Percentiles rank a stretch among this genome's conserved stretches.
Evolutionary conservation across 176 grass and related monocot genomes (phyloP).

Genomic region (Calamus simplicifolius): DNA sequence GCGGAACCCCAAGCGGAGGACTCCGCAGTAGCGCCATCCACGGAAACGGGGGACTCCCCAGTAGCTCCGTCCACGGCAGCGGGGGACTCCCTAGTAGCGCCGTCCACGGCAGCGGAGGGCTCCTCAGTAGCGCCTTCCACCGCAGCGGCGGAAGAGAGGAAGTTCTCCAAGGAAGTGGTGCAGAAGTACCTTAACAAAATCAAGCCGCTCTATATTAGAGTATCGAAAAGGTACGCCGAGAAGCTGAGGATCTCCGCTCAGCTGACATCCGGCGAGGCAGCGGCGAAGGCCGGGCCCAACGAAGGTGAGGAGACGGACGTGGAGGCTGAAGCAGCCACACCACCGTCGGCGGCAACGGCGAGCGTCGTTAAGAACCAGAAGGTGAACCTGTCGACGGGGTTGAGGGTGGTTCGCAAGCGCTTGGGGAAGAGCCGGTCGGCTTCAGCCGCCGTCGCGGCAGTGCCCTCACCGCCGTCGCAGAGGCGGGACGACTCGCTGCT

Average conservation of each 20-base stretch:
- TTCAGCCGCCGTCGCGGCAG: constrained; percentile 49
- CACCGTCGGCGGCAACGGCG: not conserved
- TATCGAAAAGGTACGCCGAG: constrained; percentile 61
- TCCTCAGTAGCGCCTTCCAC: no score
- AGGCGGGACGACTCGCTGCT: no score
- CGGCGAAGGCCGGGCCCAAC: no score
- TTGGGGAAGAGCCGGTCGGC: constrained; percentile 88
- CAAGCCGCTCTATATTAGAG: constrained; percentile 75
- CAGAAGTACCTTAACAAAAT: constrained; percentile 81
- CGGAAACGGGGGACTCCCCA: no score
- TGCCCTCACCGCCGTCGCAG: constrained; percentile 14
- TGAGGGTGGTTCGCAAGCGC: constrained; percentile 74
- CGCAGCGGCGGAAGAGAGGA: constrained; percentile 41
- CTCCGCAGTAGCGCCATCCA: no score
- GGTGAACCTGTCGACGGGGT: constrained; percentile 52
- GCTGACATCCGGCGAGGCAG: not conserved
- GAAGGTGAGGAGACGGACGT: constrained; percentile 52
- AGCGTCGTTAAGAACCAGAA: constrained; percentile 20
- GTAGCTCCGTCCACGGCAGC: no score
- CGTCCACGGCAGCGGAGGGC: not conserved
- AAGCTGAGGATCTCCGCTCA: constrained; percentile 39
- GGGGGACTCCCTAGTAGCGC: no score
- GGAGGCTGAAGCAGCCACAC: constrained; percentile 19
- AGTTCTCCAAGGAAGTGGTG: constrained; percentile 65
- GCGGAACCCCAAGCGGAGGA: no score